phyloP scores from a whole-genome alignment of 2,329 filamentous ascomycete species.

The Xylaria sp. region DNA sequence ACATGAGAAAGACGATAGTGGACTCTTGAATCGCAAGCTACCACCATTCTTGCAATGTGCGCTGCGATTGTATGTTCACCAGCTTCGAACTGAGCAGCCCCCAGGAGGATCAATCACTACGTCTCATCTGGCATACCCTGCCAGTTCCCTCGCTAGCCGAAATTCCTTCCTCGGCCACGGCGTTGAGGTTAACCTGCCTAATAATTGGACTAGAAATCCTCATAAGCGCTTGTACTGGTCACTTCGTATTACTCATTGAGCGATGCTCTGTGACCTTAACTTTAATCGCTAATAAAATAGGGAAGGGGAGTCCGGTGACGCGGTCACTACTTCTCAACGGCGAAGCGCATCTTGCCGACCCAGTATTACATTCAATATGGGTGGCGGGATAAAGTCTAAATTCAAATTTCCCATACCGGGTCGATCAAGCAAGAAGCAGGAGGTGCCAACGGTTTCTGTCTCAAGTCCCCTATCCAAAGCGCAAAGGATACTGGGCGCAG shows the following conservation, averaged over 20 bases:
- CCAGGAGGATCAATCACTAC: slow-evolving; percentile 28
- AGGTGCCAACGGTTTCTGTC: slow-evolving; percentile 45
- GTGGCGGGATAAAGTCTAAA: slow-evolving; percentile 51
- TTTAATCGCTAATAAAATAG: slow-evolving; percentile 13
- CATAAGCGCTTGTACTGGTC: not conserved
- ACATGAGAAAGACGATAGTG: slow-evolving; percentile 8
- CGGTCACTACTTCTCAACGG: slow-evolving; percentile 4
- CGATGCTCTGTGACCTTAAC: slow-evolving; percentile 17
- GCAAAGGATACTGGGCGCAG: slow-evolving; percentile 61
- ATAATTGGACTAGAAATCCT: slow-evolving; percentile 16
- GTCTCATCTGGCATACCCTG: slow-evolving; percentile 23
- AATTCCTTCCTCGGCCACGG: slow-evolving; percentile 9
- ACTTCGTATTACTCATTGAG: slow-evolving; percentile 12
- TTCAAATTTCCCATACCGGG: slow-evolving; percentile 62
- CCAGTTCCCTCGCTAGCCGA: slow-evolving; percentile 27
- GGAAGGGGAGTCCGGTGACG: slow-evolving; percentile 15
- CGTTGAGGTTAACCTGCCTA: slow-evolving; percentile 9
- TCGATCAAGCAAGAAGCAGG: slow-evolving; percentile 56
- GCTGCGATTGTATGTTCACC: slow-evolving; percentile 13
- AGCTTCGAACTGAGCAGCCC: slow-evolving; percentile 21
- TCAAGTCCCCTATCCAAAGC: slow-evolving; percentile 60
- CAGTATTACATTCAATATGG: slow-evolving; percentile 49
- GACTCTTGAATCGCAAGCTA: slow-evolving; percentile 11
- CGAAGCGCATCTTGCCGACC: slow-evolving; percentile 19
- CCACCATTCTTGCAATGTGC: slow-evolving; percentile 18